Evolutionary conservation across 129 eudicot genomes (phyloP).

Genomic region (Centaurea solstitialis): DNA sequence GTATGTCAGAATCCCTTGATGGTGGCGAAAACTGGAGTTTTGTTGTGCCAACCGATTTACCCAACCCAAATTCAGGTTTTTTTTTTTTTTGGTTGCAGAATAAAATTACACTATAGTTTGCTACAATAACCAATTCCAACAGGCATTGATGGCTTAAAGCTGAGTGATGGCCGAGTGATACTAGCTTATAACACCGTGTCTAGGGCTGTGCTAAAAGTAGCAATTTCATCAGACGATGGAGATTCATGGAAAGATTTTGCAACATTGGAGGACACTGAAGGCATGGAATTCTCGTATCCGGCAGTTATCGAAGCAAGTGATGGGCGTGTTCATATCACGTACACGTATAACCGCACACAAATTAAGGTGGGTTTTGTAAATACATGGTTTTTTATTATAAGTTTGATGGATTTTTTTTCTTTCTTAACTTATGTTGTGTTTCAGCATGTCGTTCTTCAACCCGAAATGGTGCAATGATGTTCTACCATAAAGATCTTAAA

Average conservation of each 20-base stretch:
- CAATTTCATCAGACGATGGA: conserved; percentile 67
- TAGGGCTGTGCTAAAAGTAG: conserved; percentile 73
- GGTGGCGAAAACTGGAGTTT: conserved; percentile 93
- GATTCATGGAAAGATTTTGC: conserved; percentile 68
- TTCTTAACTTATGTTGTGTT: conserved; percentile 5
- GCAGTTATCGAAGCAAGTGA: conserved; percentile 77
- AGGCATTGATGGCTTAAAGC: conserved; percentile 96
- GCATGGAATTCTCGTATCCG: conserved; percentile 93
- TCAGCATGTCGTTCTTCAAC: conserved; percentile 59
- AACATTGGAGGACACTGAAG: conserved; percentile 62
- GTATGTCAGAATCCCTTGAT: conserved; percentile 88
- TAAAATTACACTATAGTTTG: not conserved
- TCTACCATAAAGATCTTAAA: not conserved
- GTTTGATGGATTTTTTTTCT: not conserved
- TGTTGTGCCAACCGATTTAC: conserved; percentile 70
- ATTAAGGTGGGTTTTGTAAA: conserved; percentile 56
- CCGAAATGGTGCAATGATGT: conserved; percentile 18
- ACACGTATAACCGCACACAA: conserved; percentile 79
- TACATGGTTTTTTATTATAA: not conserved
- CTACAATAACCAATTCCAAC: not conserved
- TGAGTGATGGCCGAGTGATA: conserved; percentile 68
- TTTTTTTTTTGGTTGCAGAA: not conserved
- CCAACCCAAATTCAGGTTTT: conserved; percentile 99
- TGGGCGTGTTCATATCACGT: conserved; percentile 73
- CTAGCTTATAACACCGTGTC: conserved; percentile 78